phyloP scores from a whole-genome alignment of 2,329 filamentous ascomycete genomes.

The Pochonia chlamydosporia region DNA sequence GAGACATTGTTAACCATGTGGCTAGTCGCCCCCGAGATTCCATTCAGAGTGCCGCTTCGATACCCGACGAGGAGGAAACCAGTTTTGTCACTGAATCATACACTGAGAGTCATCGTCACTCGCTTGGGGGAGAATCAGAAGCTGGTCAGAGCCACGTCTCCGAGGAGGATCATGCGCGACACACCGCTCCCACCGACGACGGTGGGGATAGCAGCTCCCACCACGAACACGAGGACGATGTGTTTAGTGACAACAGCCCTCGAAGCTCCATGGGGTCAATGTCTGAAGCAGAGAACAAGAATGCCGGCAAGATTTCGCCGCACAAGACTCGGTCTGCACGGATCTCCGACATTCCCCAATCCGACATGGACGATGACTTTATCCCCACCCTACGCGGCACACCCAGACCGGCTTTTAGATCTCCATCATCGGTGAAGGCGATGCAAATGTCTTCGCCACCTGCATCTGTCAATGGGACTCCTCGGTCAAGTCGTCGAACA shows the following conservation, averaged over 20 bases:
- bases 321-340: slow-evolving; percentile 27
- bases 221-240: slow-evolving; percentile 47
- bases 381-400: slow-evolving; percentile 51
- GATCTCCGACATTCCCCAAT: slow-evolving; percentile 48
- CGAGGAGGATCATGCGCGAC: slow-evolving; percentile 12
- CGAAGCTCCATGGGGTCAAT: slow-evolving; percentile 52
- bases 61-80: slow-evolving; percentile 10
- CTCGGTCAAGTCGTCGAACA: slow-evolving; percentile 46
- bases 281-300: slow-evolving; percentile 28
- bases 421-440: slow-evolving; percentile 62
- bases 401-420: slow-evolving; percentile 60
- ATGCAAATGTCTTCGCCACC: slow-evolving; percentile 68
- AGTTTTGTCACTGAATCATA: slow-evolving; percentile 20
- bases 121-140: slow-evolving; percentile 17
- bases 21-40: slow-evolving; percentile 19
- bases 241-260: slow-evolving; percentile 53
- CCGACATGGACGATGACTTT: slow-evolving; percentile 39
- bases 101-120: slow-evolving; percentile 12
- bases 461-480: slow-evolving; percentile 49
- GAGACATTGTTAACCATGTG: slow-evolving; percentile 40
- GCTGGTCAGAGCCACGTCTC: slow-evolving; percentile 13
- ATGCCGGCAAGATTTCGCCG: slow-evolving; percentile 25
- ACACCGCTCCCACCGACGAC: slow-evolving; percentile 16
- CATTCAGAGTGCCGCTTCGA: slow-evolving; percentile 15
- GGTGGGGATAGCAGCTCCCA: slow-evolving; percentile 43